These are phyloP conservation scores for Scytalidium lignicola DNA, from an alignment of 2,329 filamentous ascomycete genomes.

Conservation along the genomic window DNA sequence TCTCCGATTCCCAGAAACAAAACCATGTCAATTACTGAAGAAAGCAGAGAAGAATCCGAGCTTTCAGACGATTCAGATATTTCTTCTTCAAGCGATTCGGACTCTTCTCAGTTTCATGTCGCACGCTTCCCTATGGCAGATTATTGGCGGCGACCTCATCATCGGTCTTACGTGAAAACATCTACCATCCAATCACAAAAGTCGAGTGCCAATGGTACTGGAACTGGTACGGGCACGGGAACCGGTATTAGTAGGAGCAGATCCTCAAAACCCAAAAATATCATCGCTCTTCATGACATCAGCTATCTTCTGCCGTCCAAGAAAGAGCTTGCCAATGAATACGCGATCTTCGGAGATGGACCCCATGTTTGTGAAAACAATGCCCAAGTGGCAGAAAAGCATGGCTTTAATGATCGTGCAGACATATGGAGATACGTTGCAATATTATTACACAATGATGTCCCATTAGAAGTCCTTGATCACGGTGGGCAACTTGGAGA, in stretches of 20 bases:
- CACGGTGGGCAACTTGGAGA: conserved; percentile 45
- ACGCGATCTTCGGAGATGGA: conserved; percentile 78
- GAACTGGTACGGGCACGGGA: conserved; percentile 47
- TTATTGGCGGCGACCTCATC: conserved; percentile 21
- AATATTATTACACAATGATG: conserved; percentile 70
- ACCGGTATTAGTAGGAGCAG: conserved; percentile 26
- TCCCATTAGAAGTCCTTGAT: conserved; percentile 62
- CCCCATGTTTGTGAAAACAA: conserved; percentile 82
- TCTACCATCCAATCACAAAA: conserved; percentile 27
- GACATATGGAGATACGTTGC: conserved; percentile 80
- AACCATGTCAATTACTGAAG: conserved; percentile 25
- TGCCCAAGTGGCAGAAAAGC: conserved; percentile 66
- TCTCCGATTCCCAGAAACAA: conserved; percentile 41
- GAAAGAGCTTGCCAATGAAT: conserved; percentile 68
- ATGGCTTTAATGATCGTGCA: conserved; percentile 66
- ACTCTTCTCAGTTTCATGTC: conserved; percentile 26
- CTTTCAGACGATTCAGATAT: conserved; percentile 26
- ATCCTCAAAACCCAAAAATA: conserved; percentile 51
- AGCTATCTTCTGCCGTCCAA: conserved; percentile 72
- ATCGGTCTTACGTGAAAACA: conserved; percentile 18
- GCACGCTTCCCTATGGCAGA: conserved; percentile 22
- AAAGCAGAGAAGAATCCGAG: conserved; percentile 33
- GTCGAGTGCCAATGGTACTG: conserved; percentile 31
- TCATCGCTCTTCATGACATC: conserved; percentile 69
- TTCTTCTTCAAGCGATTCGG: conserved; percentile 28